A percentile compares a stretch with the other conserved stretches of the same genome.
Conservation (phyloP, 176 grass and related monocot genomes). For the Phragmites australis region DNA sequence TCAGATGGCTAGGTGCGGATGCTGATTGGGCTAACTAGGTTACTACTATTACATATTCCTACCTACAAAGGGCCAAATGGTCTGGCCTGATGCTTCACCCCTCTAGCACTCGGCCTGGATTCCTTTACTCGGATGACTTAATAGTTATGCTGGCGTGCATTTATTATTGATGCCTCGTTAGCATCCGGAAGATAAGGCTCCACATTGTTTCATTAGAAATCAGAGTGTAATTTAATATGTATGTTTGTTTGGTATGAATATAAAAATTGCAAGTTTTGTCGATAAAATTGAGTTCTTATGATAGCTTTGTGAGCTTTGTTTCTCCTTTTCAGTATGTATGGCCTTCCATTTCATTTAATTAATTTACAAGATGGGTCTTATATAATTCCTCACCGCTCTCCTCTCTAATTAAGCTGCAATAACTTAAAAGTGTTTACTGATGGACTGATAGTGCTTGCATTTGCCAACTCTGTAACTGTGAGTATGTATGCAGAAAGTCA, state of each 20-base stretch:
- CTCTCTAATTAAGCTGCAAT: neutral
- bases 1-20: neutral
- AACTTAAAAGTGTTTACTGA: conserved; percentile 12
- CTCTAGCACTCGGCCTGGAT: neutral
- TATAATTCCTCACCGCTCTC: neutral
- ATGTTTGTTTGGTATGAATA: neutral
- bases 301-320: neutral
- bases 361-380: conserved; percentile 18
- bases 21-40: neutral
- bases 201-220: conserved; percentile 31
- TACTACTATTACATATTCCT: neutral
- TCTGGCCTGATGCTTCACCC: neutral
- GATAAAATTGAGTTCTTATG: conserved; percentile 10
- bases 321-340: conserved; percentile 12
- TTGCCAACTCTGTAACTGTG: neutral
- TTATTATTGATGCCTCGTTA: conserved; percentile 14
- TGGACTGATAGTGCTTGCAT: neutral
- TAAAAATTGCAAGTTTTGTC: neutral
- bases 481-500: neutral
- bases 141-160: conserved; percentile 14
- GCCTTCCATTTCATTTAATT: conserved; percentile 11
- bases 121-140: conserved; percentile 7
- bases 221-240: neutral
- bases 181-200: conserved; percentile 11
- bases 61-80: neutral